Evolutionary conservation across 306 rosid genomes (phyloP).

Genomic region (Vigna trinervia): DNA sequence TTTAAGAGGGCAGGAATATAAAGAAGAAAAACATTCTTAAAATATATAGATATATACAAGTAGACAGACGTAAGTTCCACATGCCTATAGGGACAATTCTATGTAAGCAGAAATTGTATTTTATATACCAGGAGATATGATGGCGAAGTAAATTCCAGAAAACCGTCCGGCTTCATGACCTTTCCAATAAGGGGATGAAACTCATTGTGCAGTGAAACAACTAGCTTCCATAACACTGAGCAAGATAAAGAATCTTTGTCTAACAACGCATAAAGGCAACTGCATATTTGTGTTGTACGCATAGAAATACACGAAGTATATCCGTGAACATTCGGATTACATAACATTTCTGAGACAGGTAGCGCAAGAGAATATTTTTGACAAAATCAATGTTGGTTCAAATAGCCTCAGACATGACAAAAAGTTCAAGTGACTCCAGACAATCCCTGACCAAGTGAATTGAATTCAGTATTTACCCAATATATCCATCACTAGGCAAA

Average conservation of each 20-base stretch:
- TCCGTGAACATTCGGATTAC: slow-evolving; percentile 23
- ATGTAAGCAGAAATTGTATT: slow-evolving; percentile 14
- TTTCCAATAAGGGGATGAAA: slow-evolving; percentile 3
- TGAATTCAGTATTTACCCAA: slow-evolving; percentile 41
- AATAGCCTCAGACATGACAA: slow-evolving; percentile 23
- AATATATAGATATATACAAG: slow-evolving; percentile 34
- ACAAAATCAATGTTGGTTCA: background rate
- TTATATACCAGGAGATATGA: slow-evolving; percentile 28
- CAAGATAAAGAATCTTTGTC: slow-evolving; percentile 7
- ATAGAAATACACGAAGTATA: slow-evolving; percentile 12
- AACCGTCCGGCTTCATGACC: slow-evolving; percentile 33
- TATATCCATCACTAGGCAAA: slow-evolving; percentile 40
- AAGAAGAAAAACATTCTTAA: slow-evolving; percentile 27
- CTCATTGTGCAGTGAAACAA: slow-evolving; percentile 35
- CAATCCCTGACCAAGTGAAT: slow-evolving; percentile 20
- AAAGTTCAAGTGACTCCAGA: background rate
- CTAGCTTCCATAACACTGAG: slow-evolving; percentile 35
- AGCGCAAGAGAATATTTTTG: slow-evolving; percentile 17
- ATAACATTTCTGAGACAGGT: background rate
- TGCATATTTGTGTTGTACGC: background rate
- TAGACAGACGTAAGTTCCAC: slow-evolving; percentile 31
- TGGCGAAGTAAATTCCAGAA: slow-evolving; percentile 9
- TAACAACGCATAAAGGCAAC: slow-evolving; percentile 10
- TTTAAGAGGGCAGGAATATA: background rate
- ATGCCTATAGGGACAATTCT: slow-evolving; percentile 1